Conservation (phyloP, 192 early-diverging fungal genomes). For the Martensiomyces pterosporus region DNA sequence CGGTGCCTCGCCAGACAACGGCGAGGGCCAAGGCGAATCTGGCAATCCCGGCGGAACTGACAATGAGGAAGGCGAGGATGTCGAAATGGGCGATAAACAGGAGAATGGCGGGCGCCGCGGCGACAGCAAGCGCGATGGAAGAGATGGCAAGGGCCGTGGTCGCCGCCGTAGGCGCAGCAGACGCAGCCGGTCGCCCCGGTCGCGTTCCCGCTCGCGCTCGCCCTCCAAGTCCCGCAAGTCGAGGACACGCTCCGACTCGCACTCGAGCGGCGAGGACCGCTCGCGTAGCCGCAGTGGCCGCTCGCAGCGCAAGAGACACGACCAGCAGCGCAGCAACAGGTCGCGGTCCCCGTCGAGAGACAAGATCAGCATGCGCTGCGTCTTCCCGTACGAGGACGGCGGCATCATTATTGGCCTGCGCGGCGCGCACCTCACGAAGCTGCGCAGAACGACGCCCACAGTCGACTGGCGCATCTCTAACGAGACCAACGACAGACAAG, state of each 20-base stretch:
- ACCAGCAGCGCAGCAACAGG: background rate
- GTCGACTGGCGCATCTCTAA: constrained; percentile 53
- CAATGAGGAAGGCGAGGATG: constrained; percentile 23
- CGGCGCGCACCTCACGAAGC: constrained; percentile 45
- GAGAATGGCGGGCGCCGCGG: background rate
- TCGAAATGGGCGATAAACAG: constrained; percentile 10
- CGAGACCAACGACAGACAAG: constrained; percentile 48
- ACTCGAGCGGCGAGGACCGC: constrained; percentile 13
- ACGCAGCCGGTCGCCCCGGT: constrained; percentile 33
- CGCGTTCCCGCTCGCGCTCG: constrained; percentile 15
- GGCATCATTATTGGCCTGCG: constrained; percentile 51
- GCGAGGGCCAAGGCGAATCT: background rate
- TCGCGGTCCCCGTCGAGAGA: constrained; percentile 25
- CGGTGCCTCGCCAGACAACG: constrained; percentile 35
- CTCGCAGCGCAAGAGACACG: constrained; percentile 5
- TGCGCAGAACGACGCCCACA: constrained; percentile 24
- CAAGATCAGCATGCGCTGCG: constrained; percentile 46
- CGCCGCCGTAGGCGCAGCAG: constrained; percentile 11
- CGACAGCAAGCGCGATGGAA: constrained; percentile 6
- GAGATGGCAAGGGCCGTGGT: constrained; percentile 9
- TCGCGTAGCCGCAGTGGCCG: constrained; percentile 16
- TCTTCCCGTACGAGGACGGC: constrained; percentile 50
- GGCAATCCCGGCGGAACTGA: background rate
- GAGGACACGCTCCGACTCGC: constrained; percentile 11
- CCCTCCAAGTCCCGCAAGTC: constrained; percentile 9